Evolutionary conservation across 495 filamentous ascomycete species (phyloP), one percentile per base, ranked within the genome.

Genomic region (Penicillium coffeae): DNA sequence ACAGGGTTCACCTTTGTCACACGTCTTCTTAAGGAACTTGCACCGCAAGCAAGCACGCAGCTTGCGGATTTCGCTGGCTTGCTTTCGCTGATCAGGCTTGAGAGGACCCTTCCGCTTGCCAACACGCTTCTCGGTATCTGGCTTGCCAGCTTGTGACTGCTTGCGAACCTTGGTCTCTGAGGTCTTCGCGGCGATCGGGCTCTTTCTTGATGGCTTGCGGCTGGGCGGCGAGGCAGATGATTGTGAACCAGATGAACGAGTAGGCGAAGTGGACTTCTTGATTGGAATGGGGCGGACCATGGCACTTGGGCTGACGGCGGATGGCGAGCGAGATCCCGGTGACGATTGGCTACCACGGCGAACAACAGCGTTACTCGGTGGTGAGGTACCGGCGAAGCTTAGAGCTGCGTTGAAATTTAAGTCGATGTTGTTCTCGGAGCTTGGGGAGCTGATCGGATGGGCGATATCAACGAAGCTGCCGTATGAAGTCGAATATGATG

Each of bases 11-110:
- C 90, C 90, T 70, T 89, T 94, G 67, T 96, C 90, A 62, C 90
- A 96, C 44, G 89, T 95, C 80, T 96, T 96, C 80, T 96, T 96
- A 56, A 96, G 76, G 70, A 95, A 96, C 69, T 95, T 96, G 79
- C 90, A 96, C n/a, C 90, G 84, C 39, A 96, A 75, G 65, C 90
- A 96, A 25, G 90, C 90, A 51, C 90, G 80, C 55, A 95, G 73
- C 66, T 95, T 96, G 56, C 90, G 81, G 51, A 96, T 96, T 69
- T 95, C 90, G 51, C 87, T 88, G 25, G 90, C 90, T 69, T 95
- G 90, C 71, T 93, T 91, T 46, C 90, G 82, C 67, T 95, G 90
- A 54, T 96, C 90, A n/a, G 89, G 89, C 55, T 88, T 80, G 47
- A 96, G 80, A 16, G 90, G 90, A 20, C 90, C 90, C 60, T 84